Conservation (phyloP, 2,329 filamentous ascomycete genomes). For the Geosmithia putterillii region DNA sequence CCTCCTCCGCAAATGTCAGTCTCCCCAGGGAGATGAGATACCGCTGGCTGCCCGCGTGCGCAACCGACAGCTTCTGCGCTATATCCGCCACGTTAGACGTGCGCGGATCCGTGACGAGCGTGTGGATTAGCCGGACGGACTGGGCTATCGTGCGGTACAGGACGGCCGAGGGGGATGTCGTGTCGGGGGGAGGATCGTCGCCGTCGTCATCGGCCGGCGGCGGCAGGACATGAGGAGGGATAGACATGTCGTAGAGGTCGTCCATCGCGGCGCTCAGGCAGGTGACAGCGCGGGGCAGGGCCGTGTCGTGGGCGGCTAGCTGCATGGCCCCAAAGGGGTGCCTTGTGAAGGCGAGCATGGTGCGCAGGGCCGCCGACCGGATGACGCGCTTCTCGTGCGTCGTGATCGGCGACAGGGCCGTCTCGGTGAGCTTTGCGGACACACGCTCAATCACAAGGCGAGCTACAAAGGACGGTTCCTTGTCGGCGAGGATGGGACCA, state of each 20-base stretch:
- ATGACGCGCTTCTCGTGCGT: slow-evolving; percentile 26
- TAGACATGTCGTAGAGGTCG: slow-evolving; percentile 51
- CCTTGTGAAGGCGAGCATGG: slow-evolving; percentile 47
- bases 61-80: slow-evolving; percentile 55
- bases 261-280: slow-evolving; percentile 55
- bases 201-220: slow-evolving; percentile 3
- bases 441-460: slow-evolving; percentile 47
- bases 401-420: slow-evolving; percentile 25
- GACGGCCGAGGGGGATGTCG: slow-evolving; percentile 8
- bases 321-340: slow-evolving; percentile 51
- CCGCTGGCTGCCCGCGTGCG: slow-evolving; percentile 65
- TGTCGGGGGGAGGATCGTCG: slow-evolving; percentile 5
- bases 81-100: slow-evolving; percentile 44
- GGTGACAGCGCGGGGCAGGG: slow-evolving; percentile 63
- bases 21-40: slow-evolving; percentile 72
- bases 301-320: slow-evolving; percentile 55
- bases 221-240: slow-evolving; percentile 26
- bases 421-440: slow-evolving; percentile 48
- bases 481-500: slow-evolving; percentile 41
- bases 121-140: slow-evolving; percentile 36
- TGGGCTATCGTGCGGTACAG: slow-evolving; percentile 35
- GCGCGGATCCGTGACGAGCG: slow-evolving; percentile 33
- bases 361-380: slow-evolving; percentile 34
- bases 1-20: slow-evolving; percentile 73
- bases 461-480: slow-evolving; percentile 29